Conservation (phyloP, 192 early-diverging fungal genomes). For the Cladochytrium replicatum region DNA sequence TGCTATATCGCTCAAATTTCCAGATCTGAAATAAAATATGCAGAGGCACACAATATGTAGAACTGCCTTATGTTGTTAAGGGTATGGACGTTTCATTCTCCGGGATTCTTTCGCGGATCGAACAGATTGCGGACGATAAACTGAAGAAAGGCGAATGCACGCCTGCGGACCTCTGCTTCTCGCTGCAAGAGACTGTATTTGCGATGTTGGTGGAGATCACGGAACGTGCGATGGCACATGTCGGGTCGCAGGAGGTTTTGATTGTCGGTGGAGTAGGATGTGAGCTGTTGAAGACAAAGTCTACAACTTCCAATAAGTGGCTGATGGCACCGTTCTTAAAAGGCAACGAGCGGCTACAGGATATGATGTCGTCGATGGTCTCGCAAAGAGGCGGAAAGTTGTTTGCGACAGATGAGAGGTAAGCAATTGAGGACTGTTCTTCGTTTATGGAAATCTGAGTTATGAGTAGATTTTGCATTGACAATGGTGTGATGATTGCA, state of each 20-base stretch:
- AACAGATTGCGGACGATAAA: constrained; percentile 36
- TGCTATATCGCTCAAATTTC: constrained; percentile 2
- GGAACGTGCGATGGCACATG: constrained; percentile 97
- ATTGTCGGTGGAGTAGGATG: constrained; percentile 97
- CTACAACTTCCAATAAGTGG: not conserved
- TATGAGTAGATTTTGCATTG: constrained; percentile 77
- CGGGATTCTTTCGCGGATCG: constrained; percentile 87
- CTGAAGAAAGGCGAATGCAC: constrained; percentile 27
- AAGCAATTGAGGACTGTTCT: constrained; percentile 8
- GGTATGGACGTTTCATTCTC: constrained; percentile 99
- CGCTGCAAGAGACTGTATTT: constrained; percentile 94
- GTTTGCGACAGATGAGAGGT: constrained; percentile 95
- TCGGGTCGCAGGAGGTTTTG: constrained; percentile 79
- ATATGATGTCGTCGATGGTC: constrained; percentile 98
- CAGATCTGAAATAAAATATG: not conserved
- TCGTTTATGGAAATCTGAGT: not conserved
- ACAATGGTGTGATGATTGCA: constrained; percentile 99
- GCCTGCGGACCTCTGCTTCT: constrained; percentile 90
- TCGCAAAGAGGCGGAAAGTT: constrained; percentile 73
- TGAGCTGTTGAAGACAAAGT: constrained; percentile 18
- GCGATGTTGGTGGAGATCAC: constrained; percentile 99
- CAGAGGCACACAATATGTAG: constrained; percentile 75
- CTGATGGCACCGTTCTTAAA: not conserved
- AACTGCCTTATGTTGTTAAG: constrained; percentile 94
- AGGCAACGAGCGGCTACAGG: constrained; percentile 84